Conservation (phyloP, 305 asterid genomes). For the Lippia alba region DNA sequence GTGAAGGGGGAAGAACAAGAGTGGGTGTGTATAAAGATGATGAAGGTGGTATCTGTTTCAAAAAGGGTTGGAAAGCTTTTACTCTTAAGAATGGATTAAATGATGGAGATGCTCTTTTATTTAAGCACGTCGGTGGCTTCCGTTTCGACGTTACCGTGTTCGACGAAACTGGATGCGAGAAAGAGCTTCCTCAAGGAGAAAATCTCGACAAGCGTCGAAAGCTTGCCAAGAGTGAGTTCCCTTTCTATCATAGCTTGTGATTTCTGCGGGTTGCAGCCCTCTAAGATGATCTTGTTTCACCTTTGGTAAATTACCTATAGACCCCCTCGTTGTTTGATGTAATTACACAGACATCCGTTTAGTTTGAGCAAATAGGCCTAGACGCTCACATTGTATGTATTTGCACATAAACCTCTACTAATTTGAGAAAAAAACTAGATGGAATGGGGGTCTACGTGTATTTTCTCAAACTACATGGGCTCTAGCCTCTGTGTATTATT, state of each 20-base stretch:
- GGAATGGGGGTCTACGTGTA: too few species aligned
- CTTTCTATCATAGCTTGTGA: not conserved
- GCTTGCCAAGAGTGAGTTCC: not conserved
- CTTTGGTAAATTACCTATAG: too few species aligned
- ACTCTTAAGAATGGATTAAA: not conserved
- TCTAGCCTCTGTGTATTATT: too few species aligned
- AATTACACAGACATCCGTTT: too few species aligned
- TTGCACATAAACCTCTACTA: too few species aligned
- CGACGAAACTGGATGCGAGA: constrained; percentile 6
- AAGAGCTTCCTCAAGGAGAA: not conserved
- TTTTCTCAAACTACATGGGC: too few species aligned
- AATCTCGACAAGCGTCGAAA: not conserved
- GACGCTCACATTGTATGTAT: not conserved
- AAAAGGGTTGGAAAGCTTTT: constrained; percentile 22
- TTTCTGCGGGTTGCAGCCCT: too few species aligned
- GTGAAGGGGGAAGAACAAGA: not conserved
- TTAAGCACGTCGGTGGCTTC: constrained; percentile 14
- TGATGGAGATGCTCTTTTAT: constrained; percentile 20
- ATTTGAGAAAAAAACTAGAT: not conserved
- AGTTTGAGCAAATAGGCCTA: not conserved
- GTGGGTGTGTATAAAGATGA: not conserved
- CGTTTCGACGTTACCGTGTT: constrained; percentile 24
- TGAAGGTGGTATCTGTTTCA: not conserved
- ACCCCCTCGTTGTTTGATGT: too few species aligned
- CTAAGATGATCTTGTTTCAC: too few species aligned